Percentiles rank a stretch among this genome's conserved stretches.
These are phyloP conservation scores for Penicillium sp. DNA, from an alignment of 2,329 filamentous ascomycete species.

Conservation along the genomic window DNA sequence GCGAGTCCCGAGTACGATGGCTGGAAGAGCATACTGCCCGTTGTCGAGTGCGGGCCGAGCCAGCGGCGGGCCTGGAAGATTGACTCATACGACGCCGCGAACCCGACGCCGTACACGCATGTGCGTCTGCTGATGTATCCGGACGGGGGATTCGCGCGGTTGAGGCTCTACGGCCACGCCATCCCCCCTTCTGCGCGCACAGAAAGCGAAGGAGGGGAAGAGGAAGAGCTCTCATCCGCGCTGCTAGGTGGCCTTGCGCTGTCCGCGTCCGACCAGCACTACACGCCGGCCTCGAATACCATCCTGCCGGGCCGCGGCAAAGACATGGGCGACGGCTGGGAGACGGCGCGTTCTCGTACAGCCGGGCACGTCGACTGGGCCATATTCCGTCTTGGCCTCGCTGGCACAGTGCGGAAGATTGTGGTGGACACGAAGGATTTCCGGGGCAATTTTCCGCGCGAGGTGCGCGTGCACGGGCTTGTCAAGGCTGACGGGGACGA, in stretches of 20 bases:
- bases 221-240: conserved; percentile 40
- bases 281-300: conserved; percentile 37
- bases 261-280: conserved; percentile 40
- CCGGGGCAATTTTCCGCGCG: conserved; percentile 42
- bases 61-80: conserved; percentile 42
- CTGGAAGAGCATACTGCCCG: conserved; percentile 39
- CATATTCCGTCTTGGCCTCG: conserved; percentile 36
- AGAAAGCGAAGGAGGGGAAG: conserved; percentile 5
- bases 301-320: conserved; percentile 41
- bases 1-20: conserved; percentile 29
- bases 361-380: conserved; percentile 42
- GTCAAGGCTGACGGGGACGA: conserved; percentile 19
- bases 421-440: conserved; percentile 45
- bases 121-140: conserved; percentile 44
- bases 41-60: conserved; percentile 36
- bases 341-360: conserved; percentile 37
- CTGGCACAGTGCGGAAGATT: conserved; percentile 34
- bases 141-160: conserved; percentile 42
- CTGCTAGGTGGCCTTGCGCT: conserved; percentile 39
- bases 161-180: conserved; percentile 41
- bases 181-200: conserved; percentile 26
- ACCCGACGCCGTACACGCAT: conserved; percentile 38
- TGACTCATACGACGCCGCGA: conserved; percentile 19
- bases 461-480: conserved; percentile 37
- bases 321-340: conserved; percentile 46